These are phyloP conservation scores for Rhodotorula taiwanensis DNA, from an alignment of 768 basidiomycete species.

Conservation along the genomic window DNA sequence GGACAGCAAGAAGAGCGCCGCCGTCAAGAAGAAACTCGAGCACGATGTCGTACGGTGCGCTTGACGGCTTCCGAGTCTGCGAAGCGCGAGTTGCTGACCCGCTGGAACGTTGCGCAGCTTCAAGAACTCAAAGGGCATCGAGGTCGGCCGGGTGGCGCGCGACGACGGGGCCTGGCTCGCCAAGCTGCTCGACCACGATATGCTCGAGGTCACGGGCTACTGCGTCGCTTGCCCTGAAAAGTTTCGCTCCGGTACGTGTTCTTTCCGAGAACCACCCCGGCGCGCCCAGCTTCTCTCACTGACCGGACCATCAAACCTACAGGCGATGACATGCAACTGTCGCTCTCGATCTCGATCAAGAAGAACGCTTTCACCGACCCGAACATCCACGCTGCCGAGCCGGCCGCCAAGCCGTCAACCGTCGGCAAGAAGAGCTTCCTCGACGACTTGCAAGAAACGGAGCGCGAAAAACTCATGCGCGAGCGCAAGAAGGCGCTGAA, in stretches of 20 bases:
- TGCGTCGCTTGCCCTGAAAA: not conserved
- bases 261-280: slow-evolving; percentile 44
- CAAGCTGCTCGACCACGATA: slow-evolving; percentile 58
- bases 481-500: slow-evolving; percentile 70
- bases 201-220: slow-evolving; percentile 12
- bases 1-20: slow-evolving; percentile 1
- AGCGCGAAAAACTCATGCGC: slow-evolving; percentile 67
- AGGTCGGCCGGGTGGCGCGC: slow-evolving; percentile 69
- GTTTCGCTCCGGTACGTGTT: slow-evolving; percentile 20
- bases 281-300: slow-evolving; percentile 58
- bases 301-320: slow-evolving; percentile 43
- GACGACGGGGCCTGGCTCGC: slow-evolving; percentile 67
- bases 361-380: slow-evolving; percentile 57
- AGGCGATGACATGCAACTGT: slow-evolving; percentile 70
- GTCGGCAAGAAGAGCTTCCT: slow-evolving; percentile 49
- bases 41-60: slow-evolving; percentile 34
- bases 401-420: not conserved
- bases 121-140: slow-evolving; percentile 45
- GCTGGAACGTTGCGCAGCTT: slow-evolving; percentile 8
- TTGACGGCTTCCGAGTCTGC: no score
- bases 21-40: slow-evolving; percentile 17
- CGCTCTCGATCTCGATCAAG: slow-evolving; percentile 64
- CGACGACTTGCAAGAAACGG: slow-evolving; percentile 71
- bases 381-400: not conserved
- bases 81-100: not conserved